Conservation (phyloP, 2,329 filamentous ascomycete species). For the Ophiognomonia clavigignenti-juglandacearum region DNA sequence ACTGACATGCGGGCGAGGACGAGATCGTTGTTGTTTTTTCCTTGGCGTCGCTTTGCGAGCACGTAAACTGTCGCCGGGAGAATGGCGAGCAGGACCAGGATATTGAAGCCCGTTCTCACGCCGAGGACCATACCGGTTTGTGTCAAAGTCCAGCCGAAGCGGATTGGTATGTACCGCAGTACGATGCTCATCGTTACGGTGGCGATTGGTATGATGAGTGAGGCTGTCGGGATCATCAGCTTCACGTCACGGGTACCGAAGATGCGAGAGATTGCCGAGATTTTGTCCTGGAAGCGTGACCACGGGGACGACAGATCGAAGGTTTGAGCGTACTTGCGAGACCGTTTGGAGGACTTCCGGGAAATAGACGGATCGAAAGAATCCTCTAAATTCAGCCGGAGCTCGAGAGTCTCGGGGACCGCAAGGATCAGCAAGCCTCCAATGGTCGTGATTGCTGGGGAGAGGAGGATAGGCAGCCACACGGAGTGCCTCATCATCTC, state of each 20-base stretch:
- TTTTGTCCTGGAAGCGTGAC: neutral
- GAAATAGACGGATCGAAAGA: neutral
- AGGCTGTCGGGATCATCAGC: neutral
- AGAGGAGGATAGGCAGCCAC: conserved; percentile 11
- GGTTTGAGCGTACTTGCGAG: neutral
- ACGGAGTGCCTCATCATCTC: conserved; percentile 11
- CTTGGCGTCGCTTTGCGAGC: neutral
- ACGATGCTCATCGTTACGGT: conserved; percentile 3
- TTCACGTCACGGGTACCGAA: neutral
- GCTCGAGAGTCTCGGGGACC: conserved; percentile 7
- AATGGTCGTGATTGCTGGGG: conserved; percentile 4
- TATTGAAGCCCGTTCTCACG: conserved; percentile 1
- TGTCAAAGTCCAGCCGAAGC: conserved; percentile 7
- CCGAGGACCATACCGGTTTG: conserved; percentile 7
- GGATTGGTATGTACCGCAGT: conserved; percentile 7
- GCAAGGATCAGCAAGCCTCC: neutral
- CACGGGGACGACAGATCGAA: neutral
- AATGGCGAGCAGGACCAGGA: conserved; percentile 3
- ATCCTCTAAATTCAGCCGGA: neutral
- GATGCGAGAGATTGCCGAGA: neutral
- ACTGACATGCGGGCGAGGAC: conserved; percentile 4
- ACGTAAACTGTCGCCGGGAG: neutral
- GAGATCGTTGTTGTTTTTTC: neutral
- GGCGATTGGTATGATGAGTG: neutral
- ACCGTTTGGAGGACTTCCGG: neutral